A percentile compares a stretch with the other conserved stretches of the same genome.
Evolutionary conservation across 2,329 filamentous ascomycete genomes (phyloP).

Genomic region (Apiospora hydei): DNA sequence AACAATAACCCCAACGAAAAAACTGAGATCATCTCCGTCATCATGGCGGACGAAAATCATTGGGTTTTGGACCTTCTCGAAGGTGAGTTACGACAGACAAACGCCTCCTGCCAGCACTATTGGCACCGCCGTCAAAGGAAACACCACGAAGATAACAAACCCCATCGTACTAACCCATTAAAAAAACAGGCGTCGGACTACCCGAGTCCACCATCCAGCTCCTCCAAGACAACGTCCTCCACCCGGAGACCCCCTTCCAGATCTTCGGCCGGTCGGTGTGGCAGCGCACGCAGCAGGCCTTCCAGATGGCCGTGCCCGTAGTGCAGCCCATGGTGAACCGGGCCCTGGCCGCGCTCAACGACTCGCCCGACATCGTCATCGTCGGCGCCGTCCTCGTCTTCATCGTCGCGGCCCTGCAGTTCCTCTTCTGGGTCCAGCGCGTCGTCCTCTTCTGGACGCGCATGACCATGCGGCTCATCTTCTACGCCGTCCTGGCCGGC

Average conservation of each 20-base stretch:
- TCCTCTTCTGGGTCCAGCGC: conserved; percentile 75
- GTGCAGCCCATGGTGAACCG: conserved; percentile 53
- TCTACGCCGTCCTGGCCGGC: conserved; percentile 68
- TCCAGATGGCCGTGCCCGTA: conserved; percentile 48
- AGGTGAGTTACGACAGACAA: conserved; percentile 34
- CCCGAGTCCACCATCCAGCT: conserved; percentile 53
- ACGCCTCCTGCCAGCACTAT: conserved; percentile 16
- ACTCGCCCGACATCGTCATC: conserved; percentile 52
- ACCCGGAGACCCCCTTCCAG: conserved; percentile 54
- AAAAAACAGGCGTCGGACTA: conserved; percentile 44
- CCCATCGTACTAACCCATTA: not conserved
- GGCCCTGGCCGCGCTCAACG: conserved; percentile 43
- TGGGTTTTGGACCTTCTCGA: conserved; percentile 39
- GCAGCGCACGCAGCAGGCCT: conserved; percentile 35
- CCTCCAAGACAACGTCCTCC: conserved; percentile 56
- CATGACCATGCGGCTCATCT: conserved; percentile 66
- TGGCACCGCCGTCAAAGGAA: not conserved
- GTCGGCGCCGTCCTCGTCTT: conserved; percentile 59
- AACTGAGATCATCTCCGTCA: conserved; percentile 16
- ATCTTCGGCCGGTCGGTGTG: conserved; percentile 46
- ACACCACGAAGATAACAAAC: not conserved
- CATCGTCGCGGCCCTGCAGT: conserved; percentile 66
- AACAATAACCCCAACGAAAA: not conserved
- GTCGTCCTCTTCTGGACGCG: conserved; percentile 79
- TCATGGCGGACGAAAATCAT: conserved; percentile 31